Base-by-base conservation (phyloP, 2,329 filamentous ascomycete genomes). In the Fusarium sp. region DNA sequence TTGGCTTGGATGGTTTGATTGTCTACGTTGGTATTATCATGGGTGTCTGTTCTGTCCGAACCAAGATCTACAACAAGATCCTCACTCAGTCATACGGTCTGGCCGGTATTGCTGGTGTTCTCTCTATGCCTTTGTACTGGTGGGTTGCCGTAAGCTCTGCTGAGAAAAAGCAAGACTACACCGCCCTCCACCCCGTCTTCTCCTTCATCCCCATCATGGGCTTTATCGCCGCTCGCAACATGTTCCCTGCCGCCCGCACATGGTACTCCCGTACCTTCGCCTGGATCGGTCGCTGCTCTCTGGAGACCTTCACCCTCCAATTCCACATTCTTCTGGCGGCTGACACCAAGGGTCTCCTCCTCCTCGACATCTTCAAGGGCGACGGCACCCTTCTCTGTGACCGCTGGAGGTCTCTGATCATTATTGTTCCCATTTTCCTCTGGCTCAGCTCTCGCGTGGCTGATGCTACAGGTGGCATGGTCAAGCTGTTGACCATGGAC, bases 241-340 rank as follows among this genome's bases (percentile, higher is more conserved):
- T 74, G 39, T 65, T 70, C 7, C 48, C 54, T 1, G 24, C 53
- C 2, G 63, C 70, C 0, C 67, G 67, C 0, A 68, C 63, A 14
- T 71, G 63, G 55, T 68, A 74, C 19, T 75, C 85, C 13, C 78
- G 83, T 17, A 80, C 79, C 14, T 77, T 79, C 50, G 83, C 84
- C 1, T 86, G 82, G 78, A 75, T 90, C 0, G 88, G 89, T 2
- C 79, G 79, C 6, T 84, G 83, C 62, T 86, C 86, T 0, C 80
- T 89, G 3, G 88, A 90, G 74, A 83, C 86, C 2, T 89, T 86
- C 62, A 80, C 87, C 1, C 77, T 90, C 41, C 86, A 89, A 57
- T 84, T 85, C 72, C 89, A 91, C 70, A 81, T 89, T 48, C 87
- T 86, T 80, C 82, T 90, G 10, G 86, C 86, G 2, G 86, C 83